Evolutionary conservation across 345 rosid species (phyloP).

Genomic region (Sonneratia caseolaris): DNA sequence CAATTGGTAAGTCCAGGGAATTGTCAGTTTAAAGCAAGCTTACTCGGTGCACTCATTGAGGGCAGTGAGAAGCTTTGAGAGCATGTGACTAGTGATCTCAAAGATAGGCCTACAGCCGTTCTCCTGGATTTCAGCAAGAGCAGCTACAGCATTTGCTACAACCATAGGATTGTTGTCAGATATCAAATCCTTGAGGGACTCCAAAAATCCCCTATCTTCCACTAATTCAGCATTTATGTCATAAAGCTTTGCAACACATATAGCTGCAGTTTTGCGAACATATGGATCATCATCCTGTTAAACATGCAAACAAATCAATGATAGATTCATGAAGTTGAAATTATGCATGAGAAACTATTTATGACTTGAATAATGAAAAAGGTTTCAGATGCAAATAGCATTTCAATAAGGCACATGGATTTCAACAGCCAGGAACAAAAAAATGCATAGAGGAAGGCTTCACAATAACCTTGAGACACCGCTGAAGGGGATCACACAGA

Average conservation of each 20-base stretch:
- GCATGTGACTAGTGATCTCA: constrained; percentile 88
- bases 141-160: constrained; percentile 99
- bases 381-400: not conserved
- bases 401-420: not conserved
- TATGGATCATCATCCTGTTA: constrained; percentile 97
- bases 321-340: not conserved
- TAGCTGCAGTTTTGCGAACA: constrained; percentile 97
- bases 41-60: constrained; percentile 99
- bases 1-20: not conserved
- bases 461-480: constrained; percentile 82
- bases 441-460: not conserved
- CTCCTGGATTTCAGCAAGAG: constrained; percentile 98
- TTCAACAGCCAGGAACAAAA: not conserved
- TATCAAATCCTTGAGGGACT: constrained; percentile 91
- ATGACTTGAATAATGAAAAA: not conserved
- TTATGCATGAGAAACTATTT: not conserved
- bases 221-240: constrained; percentile 99
- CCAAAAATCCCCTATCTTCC: constrained; percentile 97
- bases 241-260: constrained; percentile 96
- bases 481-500: constrained; percentile 97
- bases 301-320: not conserved
- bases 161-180: constrained; percentile 99
- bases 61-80: constrained; percentile 93
- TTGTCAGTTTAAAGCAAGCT: constrained; percentile 13
- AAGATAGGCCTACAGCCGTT: constrained; percentile 71